Evolutionary conservation across 2,329 filamentous ascomycete genomes (phyloP), one percentile per base, ranked within the genome.

Genomic region (Ophiostoma triangulosporum): DNA sequence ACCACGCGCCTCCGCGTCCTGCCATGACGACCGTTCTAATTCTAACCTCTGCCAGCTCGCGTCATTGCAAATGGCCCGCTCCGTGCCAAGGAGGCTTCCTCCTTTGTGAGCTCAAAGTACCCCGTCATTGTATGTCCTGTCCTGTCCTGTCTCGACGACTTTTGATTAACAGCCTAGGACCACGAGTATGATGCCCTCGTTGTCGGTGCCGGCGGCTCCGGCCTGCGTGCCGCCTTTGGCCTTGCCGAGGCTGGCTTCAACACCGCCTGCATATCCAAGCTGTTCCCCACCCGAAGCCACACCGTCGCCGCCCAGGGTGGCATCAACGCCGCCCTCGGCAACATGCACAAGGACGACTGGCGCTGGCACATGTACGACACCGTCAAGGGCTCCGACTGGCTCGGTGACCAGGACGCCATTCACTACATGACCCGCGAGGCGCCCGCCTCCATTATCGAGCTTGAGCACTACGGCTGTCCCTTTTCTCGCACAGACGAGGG

Each of bases 331-430:
- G 87, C 87, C 51, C 77, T 93, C 54, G 87, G 87, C 66, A 95
- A 95, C 75, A 96, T 96, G 90, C 89, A 95, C 77, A 81, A 91
- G 75, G 90, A 96, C 65, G 89, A 96, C 74, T 96, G 90, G 90
- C 83, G 89, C 76, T 96, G 90, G 90, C 90, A 96, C 74, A 96
- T 96, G 90, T 96, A 96, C 76, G 90, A 96, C 70, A 96, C 90
- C 43, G 90, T 96, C 68, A 96, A 96, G 77, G 90, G 90, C 60
- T 95, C 88, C 60, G 90, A 96, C 76, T 96, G 90, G 90, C 81
- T 96, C 51, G 90, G 90, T 70, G 90, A 96, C 70, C 90, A 96
- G 72, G 90, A 96, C 68, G 90, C 90, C 60, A 96, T 96, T 66
- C 90, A 96, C 73, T 96, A 96, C 76, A 96, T 96, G 90, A 96